phyloP scores from a whole-genome alignment of 176 grass and related monocot genomes.

The Calamus simplicifolius region DNA sequence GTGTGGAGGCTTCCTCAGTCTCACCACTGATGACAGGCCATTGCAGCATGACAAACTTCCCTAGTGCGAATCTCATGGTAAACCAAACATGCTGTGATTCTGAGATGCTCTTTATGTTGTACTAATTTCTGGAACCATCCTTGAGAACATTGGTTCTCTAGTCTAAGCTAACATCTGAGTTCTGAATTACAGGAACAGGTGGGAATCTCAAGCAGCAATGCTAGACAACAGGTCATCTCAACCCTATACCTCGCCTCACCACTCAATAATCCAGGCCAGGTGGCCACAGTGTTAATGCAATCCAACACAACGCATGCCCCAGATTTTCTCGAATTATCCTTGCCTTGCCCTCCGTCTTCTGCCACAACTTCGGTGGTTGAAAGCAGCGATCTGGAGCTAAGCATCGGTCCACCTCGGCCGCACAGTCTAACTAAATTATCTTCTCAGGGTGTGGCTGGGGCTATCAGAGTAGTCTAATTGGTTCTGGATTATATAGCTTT shows the following conservation, averaged over 20 bases:
- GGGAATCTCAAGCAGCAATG: neutral
- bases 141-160: too few relatives aligned
- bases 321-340: slow-evolving; percentile 1
- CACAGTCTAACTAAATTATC: slow-evolving; percentile 20
- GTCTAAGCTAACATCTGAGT: too few relatives aligned
- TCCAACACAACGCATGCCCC: neutral
- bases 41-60: neutral
- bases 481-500: too few relatives aligned
- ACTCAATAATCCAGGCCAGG: neutral
- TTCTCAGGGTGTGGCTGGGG: slow-evolving; percentile 27
- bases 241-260: neutral
- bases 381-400: slow-evolving; percentile 49
- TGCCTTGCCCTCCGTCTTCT: neutral
- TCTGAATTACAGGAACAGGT: slow-evolving; percentile 1
- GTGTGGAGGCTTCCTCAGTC: too few relatives aligned
- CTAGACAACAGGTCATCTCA: neutral
- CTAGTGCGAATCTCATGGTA: slow-evolving; percentile 2
- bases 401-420: slow-evolving; percentile 43
- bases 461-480: slow-evolving; percentile 54
- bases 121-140: too few relatives aligned
- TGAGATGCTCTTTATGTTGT: too few relatives aligned
- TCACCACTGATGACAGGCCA: neutral
- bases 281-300: neutral
- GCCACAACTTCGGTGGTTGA: slow-evolving; percentile 2
- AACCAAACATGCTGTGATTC: neutral